phyloP scores from a whole-genome alignment of 345 rosid genomes.

The Moricandia arvensis region DNA sequence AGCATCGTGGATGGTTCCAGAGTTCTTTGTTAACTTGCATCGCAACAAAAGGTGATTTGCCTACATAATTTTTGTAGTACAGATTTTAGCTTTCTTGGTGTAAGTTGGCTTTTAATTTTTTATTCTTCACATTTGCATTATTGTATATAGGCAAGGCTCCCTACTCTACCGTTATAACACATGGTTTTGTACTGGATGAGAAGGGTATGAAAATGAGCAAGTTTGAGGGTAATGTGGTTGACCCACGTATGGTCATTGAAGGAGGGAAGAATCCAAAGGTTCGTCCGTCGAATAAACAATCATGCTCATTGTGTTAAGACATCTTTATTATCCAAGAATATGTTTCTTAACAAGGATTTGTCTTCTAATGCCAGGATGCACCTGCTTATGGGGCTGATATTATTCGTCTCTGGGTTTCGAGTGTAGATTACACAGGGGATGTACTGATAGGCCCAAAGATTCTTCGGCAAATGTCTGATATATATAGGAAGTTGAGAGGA shows the following conservation, averaged over 20 bases:
- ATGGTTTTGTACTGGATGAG: constrained; percentile 98
- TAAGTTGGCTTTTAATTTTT: constrained; percentile 1
- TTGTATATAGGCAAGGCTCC: constrained; percentile 74
- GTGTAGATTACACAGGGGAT: constrained; percentile 93
- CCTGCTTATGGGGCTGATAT: constrained; percentile 97
- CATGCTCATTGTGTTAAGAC: constrained; percentile 1
- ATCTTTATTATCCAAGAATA: not conserved
- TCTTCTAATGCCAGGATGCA: constrained; percentile 62
- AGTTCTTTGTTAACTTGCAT: constrained; percentile 90
- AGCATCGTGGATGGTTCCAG: constrained; percentile 99
- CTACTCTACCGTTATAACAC: constrained; percentile 75
- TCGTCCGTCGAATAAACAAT: constrained; percentile 23
- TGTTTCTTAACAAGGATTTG: constrained; percentile 15
- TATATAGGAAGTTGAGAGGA: constrained; percentile 88
- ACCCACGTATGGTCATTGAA: constrained; percentile 74
- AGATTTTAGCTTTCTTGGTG: constrained; percentile 24
- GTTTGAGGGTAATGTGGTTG: constrained; percentile 90
- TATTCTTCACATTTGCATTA: constrained; percentile 15
- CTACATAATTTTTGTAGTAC: not conserved
- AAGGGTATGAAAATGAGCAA: constrained; percentile 97
- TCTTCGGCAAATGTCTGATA: constrained; percentile 88
- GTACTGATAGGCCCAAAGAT: constrained; percentile 79
- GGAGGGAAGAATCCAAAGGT: constrained; percentile 87
- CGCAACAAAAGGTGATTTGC: constrained; percentile 71
- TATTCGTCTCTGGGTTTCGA: constrained; percentile 95